phyloP scores from a whole-genome alignment of 208 protist species.

The Crithidia bombi region DNA sequence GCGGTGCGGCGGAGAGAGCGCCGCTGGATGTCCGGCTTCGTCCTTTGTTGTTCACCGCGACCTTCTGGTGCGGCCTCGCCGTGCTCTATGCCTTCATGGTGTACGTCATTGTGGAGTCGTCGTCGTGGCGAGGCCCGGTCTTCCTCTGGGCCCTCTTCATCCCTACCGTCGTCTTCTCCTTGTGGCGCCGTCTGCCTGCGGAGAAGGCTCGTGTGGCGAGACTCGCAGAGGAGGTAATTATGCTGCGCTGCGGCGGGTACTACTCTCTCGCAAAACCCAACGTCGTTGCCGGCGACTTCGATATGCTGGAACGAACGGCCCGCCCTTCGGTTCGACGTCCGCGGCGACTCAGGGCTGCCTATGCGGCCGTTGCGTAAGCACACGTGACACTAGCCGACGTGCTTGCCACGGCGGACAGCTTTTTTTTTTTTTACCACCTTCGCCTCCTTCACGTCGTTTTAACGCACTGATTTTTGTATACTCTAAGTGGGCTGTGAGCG shows the following conservation, averaged over 20 bases:
- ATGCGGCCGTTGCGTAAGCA: background rate
- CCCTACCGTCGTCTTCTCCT: constrained; percentile 15
- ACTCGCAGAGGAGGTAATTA: constrained; percentile 4
- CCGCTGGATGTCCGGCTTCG: constrained; percentile 25
- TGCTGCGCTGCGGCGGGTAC: constrained; percentile 24
- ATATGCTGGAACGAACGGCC: background rate
- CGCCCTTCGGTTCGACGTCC: background rate
- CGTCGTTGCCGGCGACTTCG: background rate
- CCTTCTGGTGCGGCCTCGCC: constrained; percentile 28
- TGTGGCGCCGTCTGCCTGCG: constrained; percentile 29
- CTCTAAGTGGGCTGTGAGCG: too few species aligned
- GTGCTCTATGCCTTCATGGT: constrained; percentile 29
- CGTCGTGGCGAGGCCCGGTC: constrained; percentile 29
- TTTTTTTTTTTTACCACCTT: background rate
- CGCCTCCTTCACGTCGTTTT: background rate
- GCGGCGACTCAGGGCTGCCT: background rate
- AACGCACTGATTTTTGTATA: background rate
- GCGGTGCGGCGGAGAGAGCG: background rate
- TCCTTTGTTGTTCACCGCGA: constrained; percentile 12
- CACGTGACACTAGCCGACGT: background rate
- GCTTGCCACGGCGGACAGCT: background rate
- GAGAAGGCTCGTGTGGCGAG: constrained; percentile 8
- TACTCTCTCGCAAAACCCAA: constrained; percentile 15
- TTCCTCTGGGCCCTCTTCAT: constrained; percentile 28
- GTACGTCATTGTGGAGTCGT: constrained; percentile 7